phyloP scores from a whole-genome alignment of 306 rosid genomes.

The Carpinus fangiana region DNA sequence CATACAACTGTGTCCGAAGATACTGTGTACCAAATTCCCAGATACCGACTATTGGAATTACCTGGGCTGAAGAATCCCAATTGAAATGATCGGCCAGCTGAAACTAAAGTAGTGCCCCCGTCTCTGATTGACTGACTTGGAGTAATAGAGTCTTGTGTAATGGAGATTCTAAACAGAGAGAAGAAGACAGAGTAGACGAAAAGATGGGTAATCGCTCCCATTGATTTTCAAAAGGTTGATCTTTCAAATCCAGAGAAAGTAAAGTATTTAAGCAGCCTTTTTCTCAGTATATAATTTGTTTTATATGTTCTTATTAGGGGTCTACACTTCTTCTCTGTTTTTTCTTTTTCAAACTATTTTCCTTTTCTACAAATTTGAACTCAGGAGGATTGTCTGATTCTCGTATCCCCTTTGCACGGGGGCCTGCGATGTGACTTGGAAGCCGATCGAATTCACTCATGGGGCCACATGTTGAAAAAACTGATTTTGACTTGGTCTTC shows the following conservation, averaged over 20 bases:
- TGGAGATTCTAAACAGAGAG: neutral
- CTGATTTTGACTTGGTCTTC: too few species aligned
- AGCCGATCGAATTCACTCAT: too few species aligned
- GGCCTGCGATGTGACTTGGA: too few species aligned
- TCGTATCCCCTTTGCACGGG: too few species aligned
- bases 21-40: conserved; percentile 60
- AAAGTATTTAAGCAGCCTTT: neutral
- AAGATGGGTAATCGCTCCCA: neutral
- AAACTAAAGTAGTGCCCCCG: conserved; percentile 41
- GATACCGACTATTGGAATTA: conserved; percentile 39
- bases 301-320: too few species aligned
- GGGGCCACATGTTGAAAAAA: too few species aligned
- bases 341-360: too few species aligned
- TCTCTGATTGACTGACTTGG: conserved; percentile 36
- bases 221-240: neutral
- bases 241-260: neutral
- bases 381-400: too few species aligned
- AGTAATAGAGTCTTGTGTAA: conserved; percentile 34
- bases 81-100: conserved; percentile 38
- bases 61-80: conserved; percentile 63
- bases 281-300: too few species aligned
- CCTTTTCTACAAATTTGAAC: too few species aligned
- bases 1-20: conserved; percentile 44
- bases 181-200: neutral
- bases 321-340: too few species aligned